Base-by-base conservation (phyloP, 177 flowering plant genomes). In the Vitis hybrid region DNA sequence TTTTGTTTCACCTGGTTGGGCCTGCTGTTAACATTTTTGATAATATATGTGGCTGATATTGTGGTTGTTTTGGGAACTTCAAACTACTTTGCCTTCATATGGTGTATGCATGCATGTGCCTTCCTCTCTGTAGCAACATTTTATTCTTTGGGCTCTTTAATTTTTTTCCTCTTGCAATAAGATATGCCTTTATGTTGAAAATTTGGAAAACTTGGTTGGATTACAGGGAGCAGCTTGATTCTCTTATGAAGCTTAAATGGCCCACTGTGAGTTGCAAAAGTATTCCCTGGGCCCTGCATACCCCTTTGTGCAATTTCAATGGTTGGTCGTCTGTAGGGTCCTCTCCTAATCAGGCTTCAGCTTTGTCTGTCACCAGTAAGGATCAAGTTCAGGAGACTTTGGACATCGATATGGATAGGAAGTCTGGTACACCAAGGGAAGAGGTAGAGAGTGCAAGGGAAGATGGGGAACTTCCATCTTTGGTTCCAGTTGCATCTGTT, bases 391-490 rank as follows among this genome's bases (percentile, higher is more conserved):
- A 81, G 34, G 83, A 75, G 51, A 74, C 79, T 52, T 18, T 78
- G 64, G 87, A 80, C 17, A 65, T 65, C 75, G 83, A 81, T 66
- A 60, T 57, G 60, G 82, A 78, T 70, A 90, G 70, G 71, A 77
- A 74, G 65, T 63, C 78, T 68, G 88, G 74, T 64, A 60, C 64
- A 54, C 79, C 86, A 66, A 94, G 79, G 68, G 91, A 88, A 71
- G 92, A 85, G 69, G 58, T 76, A 32, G 98, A 88, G 66, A 65
- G 74, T 79, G 72, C 77, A n/a, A 85, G 88, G 80, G 97, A 96
- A 81, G 99, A 96, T 85, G 99, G 98, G 61, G 98, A 96, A 79
- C 95, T 96, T 78, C 97, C 98, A 23, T 82, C 92, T 68, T 62
- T 86, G 45, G 65, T 77, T 77, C 82, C 82, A 52, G 78, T 56